phyloP scores from a whole-genome alignment of 257 asterid genomes.

The Solanum gracilifrons region DNA sequence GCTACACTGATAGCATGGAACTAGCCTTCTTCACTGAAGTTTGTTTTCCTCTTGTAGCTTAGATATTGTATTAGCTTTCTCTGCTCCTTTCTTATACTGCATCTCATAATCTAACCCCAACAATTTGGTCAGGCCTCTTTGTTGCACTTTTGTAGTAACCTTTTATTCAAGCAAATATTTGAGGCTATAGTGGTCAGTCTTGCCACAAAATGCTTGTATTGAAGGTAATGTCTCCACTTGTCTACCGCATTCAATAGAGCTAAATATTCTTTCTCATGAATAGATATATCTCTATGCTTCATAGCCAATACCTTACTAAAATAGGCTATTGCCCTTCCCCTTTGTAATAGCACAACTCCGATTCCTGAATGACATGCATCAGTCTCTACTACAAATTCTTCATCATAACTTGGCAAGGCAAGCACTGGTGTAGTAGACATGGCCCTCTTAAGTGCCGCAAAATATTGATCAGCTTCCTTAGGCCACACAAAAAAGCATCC shows the following conservation, averaged over 20 bases:
- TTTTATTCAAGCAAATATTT: background rate
- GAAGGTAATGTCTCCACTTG: background rate
- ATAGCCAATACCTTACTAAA: background rate
- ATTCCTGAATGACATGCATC: background rate
- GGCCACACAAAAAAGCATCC: background rate
- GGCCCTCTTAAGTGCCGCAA: background rate
- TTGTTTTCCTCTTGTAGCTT: background rate
- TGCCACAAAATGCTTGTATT: too few relatives aligned
- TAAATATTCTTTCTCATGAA: background rate
- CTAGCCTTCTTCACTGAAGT: too few relatives aligned
- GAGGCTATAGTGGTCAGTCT: background rate
- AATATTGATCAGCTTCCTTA: background rate
- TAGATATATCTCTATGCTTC: background rate
- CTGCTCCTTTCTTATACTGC: background rate
- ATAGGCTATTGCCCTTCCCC: background rate
- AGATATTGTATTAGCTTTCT: background rate
- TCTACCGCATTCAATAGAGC: background rate
- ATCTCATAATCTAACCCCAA: background rate
- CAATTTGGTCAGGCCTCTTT: background rate
- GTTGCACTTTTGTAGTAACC: background rate
- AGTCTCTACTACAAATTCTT: background rate
- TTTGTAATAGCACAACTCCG: background rate
- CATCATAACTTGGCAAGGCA: background rate
- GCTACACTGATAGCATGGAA: background rate
- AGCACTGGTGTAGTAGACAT: background rate